Base-by-base conservation (phyloP, 129 eudicot species). In the Rutidosis leptorrhynchoides region DNA sequence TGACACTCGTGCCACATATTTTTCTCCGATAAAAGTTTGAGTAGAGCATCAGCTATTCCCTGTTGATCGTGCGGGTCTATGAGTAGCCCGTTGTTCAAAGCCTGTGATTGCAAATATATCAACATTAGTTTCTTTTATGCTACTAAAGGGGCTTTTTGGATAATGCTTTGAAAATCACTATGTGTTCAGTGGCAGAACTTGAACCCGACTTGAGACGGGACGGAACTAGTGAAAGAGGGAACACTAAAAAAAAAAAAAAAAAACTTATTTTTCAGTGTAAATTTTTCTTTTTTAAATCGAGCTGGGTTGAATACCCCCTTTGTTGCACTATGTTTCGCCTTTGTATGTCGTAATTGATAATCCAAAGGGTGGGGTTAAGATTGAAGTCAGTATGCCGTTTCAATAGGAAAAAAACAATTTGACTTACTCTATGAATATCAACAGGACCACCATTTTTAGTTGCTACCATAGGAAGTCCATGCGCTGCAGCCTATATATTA, bases 371-470 rank as follows among this genome's bases (percentile, higher is more conserved):
- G n/a, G 24, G 19, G 23, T 49, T 30, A 49, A 49, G 15, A 51
- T 29, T 32, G 20, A 61, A 32, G 6, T 12, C 54, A 49, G 62
- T 42, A 49, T 10, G 48, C 60, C 7, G 11, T 27, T 73, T 59
- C n/a, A 74, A 51, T 14, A 14, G 15, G 49, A 65, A 46, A 40
- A 22, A 71, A 26, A 68, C 5, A 40, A 20, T 20, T 64, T 22
- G 19, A 48, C 54, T 73, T 83, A 90, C 97, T 85, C 84, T 81
- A 63, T 90, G 95, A 73, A 90, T 90, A 62, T 87, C 97, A 49
- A 90, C 95, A 33, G 97, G 97, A 30, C 97, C 97, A 55, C 97
- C 97, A 55, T 90, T 90, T 79, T 84, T 87, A 57, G 97, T 90
- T 43, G 97, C 97, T 73, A 90, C 93, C 90, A 83, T 87, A 9